A percentile compares a stretch with the other conserved stretches of the same genome.
These are phyloP conservation scores for Thraustotheca clavata DNA, from an alignment of 352 stramenopile species.

Conservation along the genomic window DNA sequence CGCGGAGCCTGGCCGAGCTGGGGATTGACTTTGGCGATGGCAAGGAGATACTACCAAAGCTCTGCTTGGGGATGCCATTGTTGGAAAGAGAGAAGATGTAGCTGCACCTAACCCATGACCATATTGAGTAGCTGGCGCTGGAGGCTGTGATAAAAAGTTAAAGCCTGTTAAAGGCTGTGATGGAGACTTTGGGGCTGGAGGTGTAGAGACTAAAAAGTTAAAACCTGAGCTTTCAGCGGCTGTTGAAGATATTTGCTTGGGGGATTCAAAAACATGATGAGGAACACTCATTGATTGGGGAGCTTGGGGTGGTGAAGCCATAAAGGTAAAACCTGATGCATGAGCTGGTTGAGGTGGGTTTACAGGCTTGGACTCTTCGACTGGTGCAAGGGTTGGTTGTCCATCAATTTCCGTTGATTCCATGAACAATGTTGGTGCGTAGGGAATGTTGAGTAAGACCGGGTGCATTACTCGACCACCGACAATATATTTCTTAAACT, in stretches of 20 bases:
- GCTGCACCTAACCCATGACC: constrained; percentile 13
- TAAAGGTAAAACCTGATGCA: no score
- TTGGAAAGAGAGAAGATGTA: neutral
- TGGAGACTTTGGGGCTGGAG: neutral
- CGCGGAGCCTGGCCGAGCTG: neutral
- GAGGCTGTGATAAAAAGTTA: constrained; percentile 11
- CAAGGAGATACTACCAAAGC: constrained; percentile 25
- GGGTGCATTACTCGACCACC: constrained; percentile 61
- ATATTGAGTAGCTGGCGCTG: neutral
- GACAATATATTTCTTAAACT: constrained; percentile 83
- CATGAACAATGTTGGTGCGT: constrained; percentile 41
- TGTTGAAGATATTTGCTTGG: neutral
- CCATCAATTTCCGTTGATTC: neutral
- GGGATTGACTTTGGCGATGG: constrained; percentile 25
- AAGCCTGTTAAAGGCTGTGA: neutral
- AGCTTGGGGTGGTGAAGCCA: no score
- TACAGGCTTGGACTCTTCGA: neutral
- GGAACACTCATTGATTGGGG: no score
- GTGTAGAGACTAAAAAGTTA: neutral
- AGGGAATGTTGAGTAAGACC: constrained; percentile 55
- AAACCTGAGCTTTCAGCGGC: no score
- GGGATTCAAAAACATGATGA: neutral
- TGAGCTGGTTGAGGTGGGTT: neutral
- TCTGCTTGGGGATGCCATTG: constrained; percentile 22
- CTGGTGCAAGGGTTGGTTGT: neutral